phyloP scores from a whole-genome alignment of 2,329 filamentous ascomycete species.

The Fusarium foetens region DNA sequence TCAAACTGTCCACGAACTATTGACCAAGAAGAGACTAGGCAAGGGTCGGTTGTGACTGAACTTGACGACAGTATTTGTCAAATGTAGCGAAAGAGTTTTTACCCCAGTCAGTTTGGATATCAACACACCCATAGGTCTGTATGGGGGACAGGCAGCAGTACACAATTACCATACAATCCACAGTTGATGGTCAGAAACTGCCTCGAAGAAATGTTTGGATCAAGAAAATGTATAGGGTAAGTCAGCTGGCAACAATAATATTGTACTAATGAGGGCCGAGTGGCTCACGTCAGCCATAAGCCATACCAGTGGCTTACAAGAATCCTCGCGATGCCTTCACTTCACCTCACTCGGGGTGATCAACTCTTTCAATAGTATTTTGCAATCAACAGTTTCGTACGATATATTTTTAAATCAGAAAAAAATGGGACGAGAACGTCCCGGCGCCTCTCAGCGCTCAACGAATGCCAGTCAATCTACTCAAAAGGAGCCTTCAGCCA shows the following conservation, averaged over 20 bases:
- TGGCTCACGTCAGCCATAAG: slow-evolving; percentile 45
- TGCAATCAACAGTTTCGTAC: neutral
- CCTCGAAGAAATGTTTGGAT: neutral
- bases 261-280: slow-evolving; percentile 6
- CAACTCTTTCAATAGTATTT: neutral
- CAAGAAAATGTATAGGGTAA: neutral
- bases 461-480: neutral
- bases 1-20: neutral
- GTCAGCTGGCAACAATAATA: no score
- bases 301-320: slow-evolving; percentile 23
- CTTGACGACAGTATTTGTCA: slow-evolving; percentile 16
- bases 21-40: neutral
- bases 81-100: neutral
- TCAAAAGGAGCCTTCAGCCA: neutral
- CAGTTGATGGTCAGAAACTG: neutral
- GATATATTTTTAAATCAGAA: neutral
- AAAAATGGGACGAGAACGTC: slow-evolving; percentile 23
- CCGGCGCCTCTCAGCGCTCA: neutral
- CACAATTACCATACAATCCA: no score
- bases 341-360: neutral
- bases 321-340: slow-evolving; percentile 12
- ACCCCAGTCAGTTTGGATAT: neutral
- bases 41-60: neutral
- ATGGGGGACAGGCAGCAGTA: neutral
- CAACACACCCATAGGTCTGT: neutral